These are phyloP conservation scores for Litchi chinensis DNA, from an alignment of 345 rosid genomes.

Conservation along the genomic window DNA sequence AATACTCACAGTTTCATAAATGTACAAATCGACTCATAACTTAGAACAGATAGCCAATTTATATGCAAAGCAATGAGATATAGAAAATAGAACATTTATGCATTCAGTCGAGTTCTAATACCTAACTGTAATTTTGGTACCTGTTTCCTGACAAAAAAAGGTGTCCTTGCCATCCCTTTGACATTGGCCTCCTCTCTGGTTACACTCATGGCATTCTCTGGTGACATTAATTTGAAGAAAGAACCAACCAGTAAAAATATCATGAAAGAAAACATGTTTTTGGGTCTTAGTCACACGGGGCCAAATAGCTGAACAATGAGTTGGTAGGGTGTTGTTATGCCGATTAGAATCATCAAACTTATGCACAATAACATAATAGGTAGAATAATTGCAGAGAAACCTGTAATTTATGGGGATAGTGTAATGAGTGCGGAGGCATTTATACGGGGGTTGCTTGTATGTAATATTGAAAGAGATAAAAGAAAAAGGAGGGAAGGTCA, in stretches of 20 bases:
- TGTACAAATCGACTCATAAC: too few species aligned
- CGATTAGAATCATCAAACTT: too few species aligned
- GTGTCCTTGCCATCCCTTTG: not conserved
- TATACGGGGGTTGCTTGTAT: conserved; percentile 14
- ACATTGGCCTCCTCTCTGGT: conserved; percentile 9
- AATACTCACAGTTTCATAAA: too few species aligned
- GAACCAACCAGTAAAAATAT: conserved; percentile 26
- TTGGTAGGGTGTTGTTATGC: not conserved
- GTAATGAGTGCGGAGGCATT: conserved; percentile 21
- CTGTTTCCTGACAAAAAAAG: not conserved
- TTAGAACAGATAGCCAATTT: too few species aligned
- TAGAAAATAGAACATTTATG: not conserved
- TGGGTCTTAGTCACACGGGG: conserved; percentile 17
- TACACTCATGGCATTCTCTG: conserved; percentile 16
- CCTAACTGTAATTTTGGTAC: not conserved
- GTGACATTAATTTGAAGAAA: not conserved
- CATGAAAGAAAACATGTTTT: not conserved
- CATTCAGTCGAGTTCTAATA: not conserved
- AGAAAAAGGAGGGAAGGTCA: conserved; percentile 37
- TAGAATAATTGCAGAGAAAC: conserved; percentile 15
- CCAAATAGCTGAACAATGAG: conserved; percentile 31
- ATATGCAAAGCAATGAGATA: not conserved
- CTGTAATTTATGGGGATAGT: not conserved
- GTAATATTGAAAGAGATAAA: conserved; percentile 22
- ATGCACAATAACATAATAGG: too few species aligned